Base-by-base conservation (phyloP, 305 asterid species). In the Fraxinus dipetala region DNA sequence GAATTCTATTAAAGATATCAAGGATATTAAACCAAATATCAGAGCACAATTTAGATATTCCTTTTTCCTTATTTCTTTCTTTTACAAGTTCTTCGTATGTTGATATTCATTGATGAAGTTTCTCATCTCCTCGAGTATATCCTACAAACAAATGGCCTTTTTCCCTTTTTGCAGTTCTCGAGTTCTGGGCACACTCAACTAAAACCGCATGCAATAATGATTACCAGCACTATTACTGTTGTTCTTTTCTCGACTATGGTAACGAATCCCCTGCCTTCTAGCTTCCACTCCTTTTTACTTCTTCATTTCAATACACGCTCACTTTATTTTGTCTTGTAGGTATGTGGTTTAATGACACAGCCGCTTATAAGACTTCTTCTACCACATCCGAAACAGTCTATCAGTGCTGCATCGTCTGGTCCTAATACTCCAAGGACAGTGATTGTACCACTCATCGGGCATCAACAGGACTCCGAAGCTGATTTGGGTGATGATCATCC, bases 121-220 rank as follows among this genome's bases (percentile, higher is more conserved):
- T 18, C 7, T 48, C 7, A 5, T 75, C 22, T 85, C 69, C 76
- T 40, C 77, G 3, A 65, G 34, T 26, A 32, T 28, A 32, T 83
- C 78, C 40, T 63, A 22, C 26, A 75, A 67, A 11, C 56, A 61
- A 26, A 34, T 5, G 45, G 28, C 73, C 11, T 11, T 24, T 75
- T 40, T n/a, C 61, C 6, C 31, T 3, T 4, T 14, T 36, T 83
- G 87, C 86, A 87, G 90, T 87, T 87, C 70, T 75, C 89, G 16
- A 86, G 72, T 26, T 72, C 31, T 24, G 90, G 90, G 7, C 89
- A 85, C 77, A 87, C 87, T 40, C 73, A 65, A 65, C 16, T 65
- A 65, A 34, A 31, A 26, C 35, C 73, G 35, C 35, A 65, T 26
- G 73, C 73, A 26, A 65, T 65, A 65, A 65, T 65, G 73, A 65